phyloP scores from a whole-genome alignment of 768 basidiomycete genomes.

The Psilocybe tampanensis region DNA sequence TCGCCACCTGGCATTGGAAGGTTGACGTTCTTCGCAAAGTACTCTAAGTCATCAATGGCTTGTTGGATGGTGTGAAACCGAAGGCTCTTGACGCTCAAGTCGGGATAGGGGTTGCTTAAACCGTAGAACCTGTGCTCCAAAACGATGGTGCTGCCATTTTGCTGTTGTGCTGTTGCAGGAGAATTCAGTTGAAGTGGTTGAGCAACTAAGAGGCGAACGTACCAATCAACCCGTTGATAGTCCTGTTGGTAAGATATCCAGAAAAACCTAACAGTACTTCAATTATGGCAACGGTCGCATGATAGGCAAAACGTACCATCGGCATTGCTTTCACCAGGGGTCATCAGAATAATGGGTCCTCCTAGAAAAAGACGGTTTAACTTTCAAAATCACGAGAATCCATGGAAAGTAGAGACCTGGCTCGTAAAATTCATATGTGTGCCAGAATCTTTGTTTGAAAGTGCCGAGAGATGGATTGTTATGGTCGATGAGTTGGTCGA shows the following conservation, averaged over 20 bases:
- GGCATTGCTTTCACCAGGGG: slow-evolving; percentile 68
- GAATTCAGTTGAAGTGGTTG: not conserved
- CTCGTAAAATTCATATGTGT: slow-evolving; percentile 68
- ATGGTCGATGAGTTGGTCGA: slow-evolving; percentile 61
- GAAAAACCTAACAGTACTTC: slow-evolving; percentile 34
- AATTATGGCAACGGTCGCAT: not conserved
- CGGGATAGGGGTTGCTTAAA: slow-evolving; percentile 66
- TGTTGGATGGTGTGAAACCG: slow-evolving; percentile 69
- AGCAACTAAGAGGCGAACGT: not conserved
- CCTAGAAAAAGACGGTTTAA: slow-evolving; percentile 28
- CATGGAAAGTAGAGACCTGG: slow-evolving; percentile 32
- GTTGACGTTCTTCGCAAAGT: slow-evolving; percentile 66
- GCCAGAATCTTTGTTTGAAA: slow-evolving; percentile 79
- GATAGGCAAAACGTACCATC: slow-evolving; percentile 35
- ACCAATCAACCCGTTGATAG: slow-evolving; percentile 63
- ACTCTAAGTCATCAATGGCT: slow-evolving; percentile 71
- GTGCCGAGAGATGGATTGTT: slow-evolving; percentile 63
- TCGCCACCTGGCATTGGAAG: slow-evolving; percentile 71
- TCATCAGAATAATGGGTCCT: slow-evolving; percentile 64
- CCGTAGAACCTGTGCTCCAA: slow-evolving; percentile 80
- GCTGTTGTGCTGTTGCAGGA: slow-evolving; percentile 51
- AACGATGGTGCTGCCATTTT: slow-evolving; percentile 63
- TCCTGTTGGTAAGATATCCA: slow-evolving; percentile 64
- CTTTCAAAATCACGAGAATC: not conserved
- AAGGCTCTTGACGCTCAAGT: slow-evolving; percentile 62